Percentiles rank a stretch among this genome's conserved stretches.
Evolutionary conservation across 441 rosid genomes (phyloP).

Genomic region (Populus hybrid): DNA sequence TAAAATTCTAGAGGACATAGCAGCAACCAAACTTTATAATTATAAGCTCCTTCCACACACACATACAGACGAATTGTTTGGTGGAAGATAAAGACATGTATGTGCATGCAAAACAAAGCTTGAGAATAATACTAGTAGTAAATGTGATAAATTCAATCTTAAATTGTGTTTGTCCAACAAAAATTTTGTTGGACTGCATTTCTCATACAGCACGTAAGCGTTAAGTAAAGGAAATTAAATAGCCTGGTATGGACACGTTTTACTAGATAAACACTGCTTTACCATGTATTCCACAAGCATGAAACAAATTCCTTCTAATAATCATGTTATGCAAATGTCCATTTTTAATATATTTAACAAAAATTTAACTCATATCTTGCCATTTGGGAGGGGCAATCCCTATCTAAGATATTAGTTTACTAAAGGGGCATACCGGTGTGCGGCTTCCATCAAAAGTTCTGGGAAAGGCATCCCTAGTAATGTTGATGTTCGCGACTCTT

Average conservation of each 20-base stretch:
- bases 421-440: conserved; percentile 49
- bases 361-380: not conserved
- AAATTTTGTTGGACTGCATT: not conserved
- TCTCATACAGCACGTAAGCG: not conserved
- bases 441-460: conserved; percentile 60
- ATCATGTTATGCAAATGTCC: not conserved
- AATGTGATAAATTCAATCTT: not conserved
- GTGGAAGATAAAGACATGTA: not conserved
- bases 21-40: not conserved
- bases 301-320: not conserved
- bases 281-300: not conserved
- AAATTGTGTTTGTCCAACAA: not conserved
- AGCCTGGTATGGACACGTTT: not conserved
- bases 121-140: not conserved
- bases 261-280: not conserved
- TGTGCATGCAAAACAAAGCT: not conserved
- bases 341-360: not conserved
- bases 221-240: not conserved
- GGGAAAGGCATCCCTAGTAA: conserved; percentile 54
- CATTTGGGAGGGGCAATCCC: not conserved
- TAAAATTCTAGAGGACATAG: conserved; percentile 1
- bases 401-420: conserved; percentile 3
- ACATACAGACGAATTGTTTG: not conserved
- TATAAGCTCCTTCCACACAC: not conserved
- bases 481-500: conserved; percentile 44